A percentile compares a stretch with the other conserved stretches of the same genome.
phyloP scores from a whole-genome alignment of 2,329 filamentous ascomycete genomes.

The Fusarium caatingaense region DNA sequence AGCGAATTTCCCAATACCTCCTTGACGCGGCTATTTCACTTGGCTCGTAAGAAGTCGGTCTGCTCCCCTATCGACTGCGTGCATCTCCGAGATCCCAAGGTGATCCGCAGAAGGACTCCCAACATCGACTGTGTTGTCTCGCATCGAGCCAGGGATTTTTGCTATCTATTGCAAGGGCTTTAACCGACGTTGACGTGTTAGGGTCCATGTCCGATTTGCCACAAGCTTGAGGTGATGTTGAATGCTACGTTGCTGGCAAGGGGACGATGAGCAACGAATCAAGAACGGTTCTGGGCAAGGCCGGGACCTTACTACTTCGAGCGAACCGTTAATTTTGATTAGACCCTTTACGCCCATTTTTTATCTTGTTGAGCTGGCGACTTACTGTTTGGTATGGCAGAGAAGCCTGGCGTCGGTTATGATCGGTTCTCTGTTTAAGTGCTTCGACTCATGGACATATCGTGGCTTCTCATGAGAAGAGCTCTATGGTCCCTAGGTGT shows the following conservation, averaged over 20 bases:
- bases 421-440: constrained; percentile 23
- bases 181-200: constrained; percentile 29
- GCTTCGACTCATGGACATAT: constrained; percentile 17
- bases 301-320: constrained; percentile 31
- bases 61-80: background rate
- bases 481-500: background rate
- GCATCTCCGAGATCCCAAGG: background rate
- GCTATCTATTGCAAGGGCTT: constrained; percentile 23
- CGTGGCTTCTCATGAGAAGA: constrained; percentile 11
- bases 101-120: constrained; percentile 1
- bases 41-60: constrained; percentile 24
- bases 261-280: constrained; percentile 28
- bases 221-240: constrained; percentile 36
- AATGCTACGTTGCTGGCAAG: constrained; percentile 42
- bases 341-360: constrained; percentile 4
- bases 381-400: constrained; percentile 7
- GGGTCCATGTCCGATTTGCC: constrained; percentile 41
- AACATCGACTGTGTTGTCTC: constrained; percentile 1
- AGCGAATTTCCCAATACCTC: constrained; percentile 17
- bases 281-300: constrained; percentile 14
- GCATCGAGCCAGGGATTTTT: constrained; percentile 3
- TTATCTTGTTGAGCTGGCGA: constrained; percentile 11
- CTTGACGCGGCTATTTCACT: constrained; percentile 22
- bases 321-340: constrained; percentile 30
- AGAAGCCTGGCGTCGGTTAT: constrained; percentile 22